A percentile compares a stretch with the other conserved stretches of the same genome.
These are phyloP conservation scores for Boechera stricta DNA, from an alignment of 345 rosid genomes.

Conservation along the genomic window DNA sequence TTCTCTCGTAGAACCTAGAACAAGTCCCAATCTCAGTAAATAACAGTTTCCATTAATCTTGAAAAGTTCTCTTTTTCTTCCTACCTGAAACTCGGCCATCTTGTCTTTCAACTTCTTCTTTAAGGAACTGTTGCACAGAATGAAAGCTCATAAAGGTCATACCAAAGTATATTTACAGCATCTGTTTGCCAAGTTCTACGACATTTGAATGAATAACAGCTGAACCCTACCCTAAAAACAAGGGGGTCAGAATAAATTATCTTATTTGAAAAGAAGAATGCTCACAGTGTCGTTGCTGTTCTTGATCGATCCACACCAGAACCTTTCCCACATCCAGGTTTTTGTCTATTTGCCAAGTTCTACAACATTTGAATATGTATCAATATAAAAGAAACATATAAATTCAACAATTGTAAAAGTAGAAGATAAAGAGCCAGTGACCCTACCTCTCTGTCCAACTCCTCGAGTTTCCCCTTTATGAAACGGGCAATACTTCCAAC, in stretches of 20 bases:
- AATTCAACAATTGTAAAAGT: not conserved
- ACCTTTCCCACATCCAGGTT: conserved; percentile 91
- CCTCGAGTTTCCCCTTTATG: conserved; percentile 76
- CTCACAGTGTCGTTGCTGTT: conserved; percentile 81
- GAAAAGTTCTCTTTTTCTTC: not conserved
- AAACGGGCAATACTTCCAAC: conserved; percentile 84
- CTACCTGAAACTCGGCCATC: conserved; percentile 92
- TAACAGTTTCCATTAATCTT: conserved; percentile 1
- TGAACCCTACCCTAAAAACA: conserved; percentile 6
- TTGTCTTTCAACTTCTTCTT: conserved; percentile 53
- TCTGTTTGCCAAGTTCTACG: not conserved
- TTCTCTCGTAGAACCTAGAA: conserved; percentile 78
- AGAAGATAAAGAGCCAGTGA: conserved; percentile 16
- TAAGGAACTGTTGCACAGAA: conserved; percentile 61
- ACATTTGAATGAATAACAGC: conserved; percentile 3
- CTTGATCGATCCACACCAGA: conserved; percentile 88
- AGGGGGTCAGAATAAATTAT: not conserved
- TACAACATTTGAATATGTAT: conserved; percentile 39
- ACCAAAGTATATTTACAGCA: not conserved
- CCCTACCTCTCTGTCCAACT: conserved; percentile 74
- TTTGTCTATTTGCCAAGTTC: conserved; percentile 88
- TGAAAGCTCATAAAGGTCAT: conserved; percentile 30
- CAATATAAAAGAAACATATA: not conserved
- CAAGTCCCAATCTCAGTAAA: not conserved
- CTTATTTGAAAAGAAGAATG: not conserved